These are phyloP conservation scores for Pleurotus sapidus DNA, from an alignment of 768 basidiomycete species.

Conservation along the genomic window DNA sequence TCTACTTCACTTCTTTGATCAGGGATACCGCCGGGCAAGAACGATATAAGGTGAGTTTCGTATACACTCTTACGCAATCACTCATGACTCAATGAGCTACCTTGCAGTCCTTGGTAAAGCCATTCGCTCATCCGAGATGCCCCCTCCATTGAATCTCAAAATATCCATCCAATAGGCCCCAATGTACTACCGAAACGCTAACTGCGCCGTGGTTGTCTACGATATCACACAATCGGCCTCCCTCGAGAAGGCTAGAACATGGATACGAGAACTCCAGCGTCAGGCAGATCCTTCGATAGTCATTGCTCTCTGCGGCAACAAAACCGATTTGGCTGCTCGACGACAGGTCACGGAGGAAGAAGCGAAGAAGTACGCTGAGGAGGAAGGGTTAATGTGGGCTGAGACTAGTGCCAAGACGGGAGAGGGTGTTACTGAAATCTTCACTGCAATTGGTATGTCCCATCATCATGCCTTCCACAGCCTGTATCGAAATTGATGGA, in stretches of 20 bases:
- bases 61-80: slow-evolving; percentile 8
- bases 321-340: slow-evolving; percentile 81
- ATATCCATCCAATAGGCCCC: slow-evolving; percentile 61
- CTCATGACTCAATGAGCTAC: slow-evolving; percentile 10
- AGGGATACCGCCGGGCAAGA: slow-evolving; percentile 98
- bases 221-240: slow-evolving; percentile 94
- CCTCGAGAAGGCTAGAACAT: slow-evolving; percentile 91
- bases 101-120: slow-evolving; percentile 37
- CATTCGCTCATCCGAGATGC: not conserved
- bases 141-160: not conserved
- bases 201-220: slow-evolving; percentile 92
- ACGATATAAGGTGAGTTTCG: slow-evolving; percentile 73
- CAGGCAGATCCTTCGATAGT: slow-evolving; percentile 97
- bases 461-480: no score
- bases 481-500: slow-evolving; percentile 1
- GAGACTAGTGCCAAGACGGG: slow-evolving; percentile 91
- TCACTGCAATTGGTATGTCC: slow-evolving; percentile 75
- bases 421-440: slow-evolving; percentile 83
- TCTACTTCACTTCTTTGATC: slow-evolving; percentile 7
- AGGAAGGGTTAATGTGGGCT: slow-evolving; percentile 91
- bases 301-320: slow-evolving; percentile 96
- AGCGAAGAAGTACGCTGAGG: slow-evolving; percentile 88
- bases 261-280: slow-evolving; percentile 96
- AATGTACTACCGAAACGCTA: slow-evolving; percentile 96
- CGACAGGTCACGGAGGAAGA: slow-evolving; percentile 86